These are phyloP conservation scores for Hypoxylon sp. DNA, from an alignment of 2,329 filamentous ascomycete genomes.

Conservation along the genomic window DNA sequence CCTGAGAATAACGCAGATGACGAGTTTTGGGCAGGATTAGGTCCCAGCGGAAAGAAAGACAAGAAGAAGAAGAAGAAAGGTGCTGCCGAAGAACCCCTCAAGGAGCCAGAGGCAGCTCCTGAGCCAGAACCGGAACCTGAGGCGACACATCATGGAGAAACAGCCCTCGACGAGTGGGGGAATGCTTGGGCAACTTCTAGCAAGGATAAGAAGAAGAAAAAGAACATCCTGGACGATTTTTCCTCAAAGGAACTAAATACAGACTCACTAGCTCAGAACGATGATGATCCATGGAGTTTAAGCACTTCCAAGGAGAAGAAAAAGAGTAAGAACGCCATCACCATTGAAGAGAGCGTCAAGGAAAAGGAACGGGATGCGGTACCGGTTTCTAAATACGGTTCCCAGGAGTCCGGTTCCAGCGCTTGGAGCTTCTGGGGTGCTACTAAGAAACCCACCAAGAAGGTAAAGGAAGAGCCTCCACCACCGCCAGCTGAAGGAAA, in stretches of 20 bases:
- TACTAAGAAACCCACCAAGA: constrained; percentile 63
- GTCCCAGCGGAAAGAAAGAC: constrained; percentile 48
- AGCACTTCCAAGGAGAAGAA: constrained; percentile 57
- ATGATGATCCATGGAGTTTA: constrained; percentile 49
- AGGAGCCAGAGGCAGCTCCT: constrained; percentile 49
- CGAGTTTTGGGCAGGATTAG: constrained; percentile 30
- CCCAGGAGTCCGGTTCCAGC: constrained; percentile 58
- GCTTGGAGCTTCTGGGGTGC: constrained; percentile 71
- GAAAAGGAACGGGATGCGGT: constrained; percentile 49
- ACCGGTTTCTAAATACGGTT: constrained; percentile 48
- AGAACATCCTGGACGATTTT: constrained; percentile 48
- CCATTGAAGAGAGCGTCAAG: constrained; percentile 48
- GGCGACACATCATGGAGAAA: constrained; percentile 21
- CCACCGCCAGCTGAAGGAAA: constrained; percentile 28
- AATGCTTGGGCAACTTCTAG: constrained; percentile 51
- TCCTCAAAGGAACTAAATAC: constrained; percentile 32
- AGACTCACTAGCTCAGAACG: constrained; percentile 19
- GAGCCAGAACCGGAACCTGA: constrained; percentile 54
- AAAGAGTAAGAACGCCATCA: constrained; percentile 60
- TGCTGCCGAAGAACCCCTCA: constrained; percentile 36
- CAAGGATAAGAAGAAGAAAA: constrained; percentile 57
- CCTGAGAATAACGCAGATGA: constrained; percentile 48
- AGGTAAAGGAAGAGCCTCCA: constrained; percentile 41
- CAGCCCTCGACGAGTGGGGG: constrained; percentile 54
- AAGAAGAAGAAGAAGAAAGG: constrained; percentile 54